phyloP scores from a whole-genome alignment of 257 asterid species.

The Solanum clarkiae region DNA sequence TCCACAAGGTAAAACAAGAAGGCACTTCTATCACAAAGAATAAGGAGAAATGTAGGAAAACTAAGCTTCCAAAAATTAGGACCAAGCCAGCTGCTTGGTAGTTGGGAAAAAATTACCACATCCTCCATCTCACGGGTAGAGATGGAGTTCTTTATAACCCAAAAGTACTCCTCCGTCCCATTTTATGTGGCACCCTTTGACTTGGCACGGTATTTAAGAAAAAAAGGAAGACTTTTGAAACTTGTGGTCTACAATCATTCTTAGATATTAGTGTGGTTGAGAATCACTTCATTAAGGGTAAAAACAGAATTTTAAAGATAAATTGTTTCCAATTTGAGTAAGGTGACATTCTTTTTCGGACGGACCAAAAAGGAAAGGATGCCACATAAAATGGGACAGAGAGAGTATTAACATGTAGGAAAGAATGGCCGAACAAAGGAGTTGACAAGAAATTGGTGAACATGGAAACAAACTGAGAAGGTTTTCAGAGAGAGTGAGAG shows the following conservation, averaged over 20 bases:
- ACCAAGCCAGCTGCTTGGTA: not conserved
- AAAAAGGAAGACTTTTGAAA: too few species aligned
- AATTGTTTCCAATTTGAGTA: too few species aligned
- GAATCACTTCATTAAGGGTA: too few species aligned
- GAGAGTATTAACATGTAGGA: not conserved
- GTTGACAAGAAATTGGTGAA: not conserved
- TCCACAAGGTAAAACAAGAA: not conserved
- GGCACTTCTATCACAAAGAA: not conserved
- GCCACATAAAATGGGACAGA: too few species aligned
- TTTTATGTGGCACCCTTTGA: too few species aligned
- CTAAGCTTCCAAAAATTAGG: not conserved
- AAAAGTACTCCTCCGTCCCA: not conserved
- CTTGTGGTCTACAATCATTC: too few species aligned
- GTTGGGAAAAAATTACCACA: not conserved
- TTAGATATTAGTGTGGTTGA: too few species aligned
- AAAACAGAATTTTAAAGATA: too few species aligned
- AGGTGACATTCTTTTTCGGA: too few species aligned
- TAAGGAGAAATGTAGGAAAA: not conserved
- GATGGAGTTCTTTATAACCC: not conserved
- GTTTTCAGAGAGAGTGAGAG: not conserved
- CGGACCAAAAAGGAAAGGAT: too few species aligned
- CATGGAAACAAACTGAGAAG: not conserved
- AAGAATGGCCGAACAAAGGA: not conserved
- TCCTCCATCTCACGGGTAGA: not conserved
- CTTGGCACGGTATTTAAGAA: too few species aligned